Evolutionary conservation across 148 eudicot genomes (phyloP).

Genomic region (Heliosperma pusillum): DNA sequence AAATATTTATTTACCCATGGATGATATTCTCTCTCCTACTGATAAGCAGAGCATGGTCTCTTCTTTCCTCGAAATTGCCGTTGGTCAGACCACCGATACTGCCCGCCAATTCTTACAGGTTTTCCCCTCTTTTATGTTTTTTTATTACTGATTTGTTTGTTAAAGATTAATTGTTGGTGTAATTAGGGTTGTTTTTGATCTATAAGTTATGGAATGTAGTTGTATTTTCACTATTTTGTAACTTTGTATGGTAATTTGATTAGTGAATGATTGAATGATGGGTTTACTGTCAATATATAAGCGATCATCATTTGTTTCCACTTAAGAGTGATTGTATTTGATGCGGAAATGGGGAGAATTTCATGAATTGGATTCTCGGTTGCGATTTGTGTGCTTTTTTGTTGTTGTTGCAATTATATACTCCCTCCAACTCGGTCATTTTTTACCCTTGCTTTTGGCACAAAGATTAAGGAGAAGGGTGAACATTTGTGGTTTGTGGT

Average conservation of each 20-base stretch:
- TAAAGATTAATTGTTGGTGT: not conserved
- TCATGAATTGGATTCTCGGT: not conserved
- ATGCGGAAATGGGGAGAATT: not conserved
- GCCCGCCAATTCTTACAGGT: conserved; percentile 92
- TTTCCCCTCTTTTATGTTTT: not conserved
- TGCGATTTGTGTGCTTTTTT: not conserved
- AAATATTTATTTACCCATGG: conserved; percentile 38
- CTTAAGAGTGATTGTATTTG: not conserved
- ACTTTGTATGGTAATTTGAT: not conserved
- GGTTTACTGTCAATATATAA: not conserved
- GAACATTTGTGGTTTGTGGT: too few relatives aligned
- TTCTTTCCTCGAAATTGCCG: conserved; percentile 87
- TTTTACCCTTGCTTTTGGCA: too few relatives aligned
- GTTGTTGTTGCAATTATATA: not conserved
- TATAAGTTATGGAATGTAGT: not conserved
- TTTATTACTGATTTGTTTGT: not conserved
- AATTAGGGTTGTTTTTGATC: not conserved
- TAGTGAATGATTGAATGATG: not conserved
- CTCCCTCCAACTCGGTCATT: too few relatives aligned
- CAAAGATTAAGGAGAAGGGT: too few relatives aligned
- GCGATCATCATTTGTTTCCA: not conserved
- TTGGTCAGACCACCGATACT: conserved; percentile 73
- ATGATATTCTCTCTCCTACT: conserved; percentile 36
- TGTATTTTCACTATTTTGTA: not conserved
- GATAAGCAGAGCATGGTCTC: conserved; percentile 62